Conservation (phyloP, 1,284 basidiomycete species). For the Naganishia sp. region DNA sequence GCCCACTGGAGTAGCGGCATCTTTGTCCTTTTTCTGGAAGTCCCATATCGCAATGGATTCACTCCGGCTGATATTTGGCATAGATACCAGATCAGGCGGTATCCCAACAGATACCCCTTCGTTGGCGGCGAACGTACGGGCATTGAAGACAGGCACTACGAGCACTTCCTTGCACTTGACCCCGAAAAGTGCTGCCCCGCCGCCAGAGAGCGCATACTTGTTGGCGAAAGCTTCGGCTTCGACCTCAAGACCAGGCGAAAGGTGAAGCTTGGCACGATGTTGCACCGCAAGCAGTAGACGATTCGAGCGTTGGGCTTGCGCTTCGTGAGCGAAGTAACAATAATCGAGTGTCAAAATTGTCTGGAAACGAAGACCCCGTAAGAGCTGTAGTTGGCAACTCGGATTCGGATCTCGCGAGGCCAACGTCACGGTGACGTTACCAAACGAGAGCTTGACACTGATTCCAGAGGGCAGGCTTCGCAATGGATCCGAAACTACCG, state of each 20-base stretch:
- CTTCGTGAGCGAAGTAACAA: conserved; percentile 59
- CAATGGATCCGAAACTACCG: conserved; percentile 45
- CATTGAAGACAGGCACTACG: conserved; percentile 50
- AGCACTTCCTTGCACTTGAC: conserved; percentile 37
- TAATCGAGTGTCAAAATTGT: conserved; percentile 64
- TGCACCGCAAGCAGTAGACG: conserved; percentile 41
- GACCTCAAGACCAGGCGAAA: conserved; percentile 65
- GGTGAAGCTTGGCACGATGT: conserved; percentile 51
- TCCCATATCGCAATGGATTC: conserved; percentile 44
- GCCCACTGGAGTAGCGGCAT: conserved; percentile 22
- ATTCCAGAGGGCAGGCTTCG: conserved; percentile 62
- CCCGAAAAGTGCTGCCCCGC: conserved; percentile 48
- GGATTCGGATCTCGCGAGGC: conserved; percentile 77
- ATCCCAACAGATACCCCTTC: conserved; percentile 15
- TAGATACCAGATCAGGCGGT: not conserved
- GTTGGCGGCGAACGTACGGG: conserved; percentile 38
- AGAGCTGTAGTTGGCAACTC: conserved; percentile 64
- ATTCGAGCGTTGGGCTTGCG: conserved; percentile 51
- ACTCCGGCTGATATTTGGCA: conserved; percentile 4
- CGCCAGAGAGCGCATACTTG: conserved; percentile 45
- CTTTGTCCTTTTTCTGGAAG: conserved; percentile 36
- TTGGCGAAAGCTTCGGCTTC: conserved; percentile 61
- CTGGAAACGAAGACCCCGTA: conserved; percentile 70
- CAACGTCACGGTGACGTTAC: conserved; percentile 66
- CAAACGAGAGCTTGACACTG: conserved; percentile 63